Conservation (phyloP, 805 yeast species). For the Candida vartiovaarae region DNA sequence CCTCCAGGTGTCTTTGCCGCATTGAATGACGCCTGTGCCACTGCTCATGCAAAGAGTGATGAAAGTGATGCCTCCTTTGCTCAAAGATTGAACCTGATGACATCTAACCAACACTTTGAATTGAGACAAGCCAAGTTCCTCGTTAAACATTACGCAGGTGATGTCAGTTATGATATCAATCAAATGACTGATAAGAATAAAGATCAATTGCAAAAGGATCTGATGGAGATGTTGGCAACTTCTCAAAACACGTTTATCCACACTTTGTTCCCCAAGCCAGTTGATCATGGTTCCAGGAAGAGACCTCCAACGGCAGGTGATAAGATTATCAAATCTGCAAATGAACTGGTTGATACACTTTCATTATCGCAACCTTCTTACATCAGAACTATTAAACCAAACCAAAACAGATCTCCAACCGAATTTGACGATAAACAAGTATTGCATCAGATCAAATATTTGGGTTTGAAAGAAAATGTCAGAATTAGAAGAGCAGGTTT, state of each 20-base stretch:
- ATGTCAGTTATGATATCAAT: conserved; percentile 83
- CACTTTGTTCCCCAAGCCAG: conserved; percentile 54
- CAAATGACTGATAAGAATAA: conserved; percentile 96
- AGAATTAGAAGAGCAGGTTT: conserved; percentile 98
- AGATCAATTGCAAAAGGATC: conserved; percentile 85
- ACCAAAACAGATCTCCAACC: conserved; percentile 82
- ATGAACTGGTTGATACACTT: conserved; percentile 79
- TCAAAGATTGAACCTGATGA: conserved; percentile 80
- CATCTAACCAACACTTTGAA: conserved; percentile 81
- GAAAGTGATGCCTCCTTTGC: conserved; percentile 97
- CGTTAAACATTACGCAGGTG: conserved; percentile 97
- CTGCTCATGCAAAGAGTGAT: conserved; percentile 94
- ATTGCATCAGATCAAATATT: conserved; percentile 89
- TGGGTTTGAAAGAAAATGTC: conserved; percentile 95
- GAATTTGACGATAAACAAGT: conserved; percentile 89
- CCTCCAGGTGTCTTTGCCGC: conserved; percentile 98
- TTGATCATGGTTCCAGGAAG: conserved; percentile 62
- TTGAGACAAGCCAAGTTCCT: conserved; percentile 81
- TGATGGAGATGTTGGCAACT: conserved; percentile 69
- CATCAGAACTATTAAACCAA: conserved; percentile 96
- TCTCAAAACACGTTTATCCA: conserved; percentile 60
- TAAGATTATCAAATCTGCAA: conserved; percentile 88
- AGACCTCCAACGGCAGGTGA: conserved; percentile 97
- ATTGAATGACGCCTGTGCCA: conserved; percentile 92
- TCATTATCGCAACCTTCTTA: conserved; percentile 92